Evolutionary conservation across 1,284 basidiomycete species (phyloP), one percentile per base, ranked within the genome.

Genomic region (Cryptococcus jaspeensis): DNA sequence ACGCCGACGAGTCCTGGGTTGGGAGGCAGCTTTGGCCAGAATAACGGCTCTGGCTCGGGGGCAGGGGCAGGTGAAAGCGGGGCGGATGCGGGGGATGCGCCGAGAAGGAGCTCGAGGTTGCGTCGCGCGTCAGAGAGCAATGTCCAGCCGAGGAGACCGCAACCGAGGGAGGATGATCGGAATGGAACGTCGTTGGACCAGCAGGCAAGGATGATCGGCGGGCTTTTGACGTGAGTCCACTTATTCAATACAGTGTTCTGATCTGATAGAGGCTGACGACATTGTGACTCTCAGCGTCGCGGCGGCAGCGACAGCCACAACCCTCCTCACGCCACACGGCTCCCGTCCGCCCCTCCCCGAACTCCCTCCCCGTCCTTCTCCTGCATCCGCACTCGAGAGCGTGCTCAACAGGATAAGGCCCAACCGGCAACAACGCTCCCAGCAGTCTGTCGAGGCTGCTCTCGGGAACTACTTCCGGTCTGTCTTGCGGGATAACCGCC

Each of bases 201-300:
- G 25, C 75, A 77, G 52, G 74, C 73, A 9, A 65, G 73, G 23
- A 74, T 75, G 71, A 71, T 77, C 32, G 70, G 73, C 36, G 71
- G 71, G 32, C 66, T 77, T 13, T 45, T 77, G n/a, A 74, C 73
- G 75, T 75, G 58, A 61, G 75, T 65, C 9, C 5, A 18, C 20
- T 12, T 23, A 16, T 8, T 22, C 5, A 4, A 15, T 8, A n/a
- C 16, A 23, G 39, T 38, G 7, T 51, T 25, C n/a, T 18, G 12
- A 23, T 15, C 7, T 15, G n/a, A n/a, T n/a, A n/a, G n/a, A n/a
- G n/a, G n/a, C n/a, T n/a, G n/a, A n/a, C n/a, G 9, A 32, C 28
- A 32, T 9, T 32, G 28, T 32, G 28, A 32, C 9, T 32, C 28
- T 32, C 46, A 75, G 75, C 41, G 74, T 75, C 42, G 74, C 75